Percentiles rank a stretch among this genome's conserved stretches.
These are phyloP conservation scores for Leccinum longicurvipes DNA, from an alignment of 768 basidiomycete species.

Conservation along the genomic window DNA sequence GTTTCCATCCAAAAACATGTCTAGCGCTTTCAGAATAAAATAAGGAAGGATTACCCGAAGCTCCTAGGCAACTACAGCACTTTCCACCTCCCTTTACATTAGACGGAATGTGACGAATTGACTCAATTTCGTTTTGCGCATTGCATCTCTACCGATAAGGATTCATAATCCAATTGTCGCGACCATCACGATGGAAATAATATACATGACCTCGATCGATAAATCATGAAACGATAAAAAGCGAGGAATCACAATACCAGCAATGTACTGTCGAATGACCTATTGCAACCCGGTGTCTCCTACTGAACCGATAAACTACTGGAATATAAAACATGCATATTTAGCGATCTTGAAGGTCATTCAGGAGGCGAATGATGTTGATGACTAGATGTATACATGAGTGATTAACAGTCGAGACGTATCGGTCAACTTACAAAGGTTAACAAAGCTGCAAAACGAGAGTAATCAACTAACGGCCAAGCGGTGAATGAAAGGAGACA, in stretches of 20 bases:
- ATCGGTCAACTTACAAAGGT: constrained; percentile 63
- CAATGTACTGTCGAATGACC: neutral
- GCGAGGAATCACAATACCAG: neutral
- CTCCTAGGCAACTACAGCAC: neutral
- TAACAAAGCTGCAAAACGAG: constrained; percentile 63
- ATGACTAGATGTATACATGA: constrained; percentile 49
- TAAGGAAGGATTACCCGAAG: too few relatives aligned
- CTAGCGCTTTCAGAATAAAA: too few relatives aligned
- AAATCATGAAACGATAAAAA: constrained; percentile 10
- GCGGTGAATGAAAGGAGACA: constrained; percentile 28
- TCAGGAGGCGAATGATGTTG: constrained; percentile 80
- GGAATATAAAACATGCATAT: neutral
- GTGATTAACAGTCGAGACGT: neutral
- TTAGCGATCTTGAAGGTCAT: constrained; percentile 46
- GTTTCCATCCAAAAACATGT: too few relatives aligned
- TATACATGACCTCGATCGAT: constrained; percentile 15
- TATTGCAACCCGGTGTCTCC: neutral
- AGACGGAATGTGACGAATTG: neutral
- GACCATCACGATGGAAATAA: constrained; percentile 11
- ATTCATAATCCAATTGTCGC: constrained; percentile 8
- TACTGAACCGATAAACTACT: neutral
- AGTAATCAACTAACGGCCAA: constrained; percentile 12
- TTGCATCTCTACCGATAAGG: neutral
- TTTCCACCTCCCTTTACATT: neutral
- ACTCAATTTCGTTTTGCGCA: neutral